Evolutionary conservation across 2,329 filamentous ascomycete species (phyloP).

Genomic region (Paecilomyces formosus): DNA sequence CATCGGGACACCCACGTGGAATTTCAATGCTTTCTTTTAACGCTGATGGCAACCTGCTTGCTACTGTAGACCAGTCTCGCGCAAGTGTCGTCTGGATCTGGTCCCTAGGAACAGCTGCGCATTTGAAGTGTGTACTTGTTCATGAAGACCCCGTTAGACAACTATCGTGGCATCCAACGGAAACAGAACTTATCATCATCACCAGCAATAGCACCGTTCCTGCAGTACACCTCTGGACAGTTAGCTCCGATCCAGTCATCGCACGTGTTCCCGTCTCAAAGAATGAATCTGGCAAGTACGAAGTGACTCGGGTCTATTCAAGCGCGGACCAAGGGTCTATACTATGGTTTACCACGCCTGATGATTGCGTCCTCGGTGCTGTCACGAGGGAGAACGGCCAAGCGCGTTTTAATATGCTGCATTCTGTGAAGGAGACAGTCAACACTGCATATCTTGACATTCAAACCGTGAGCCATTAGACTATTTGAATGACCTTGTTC

Average conservation of each 20-base stretch:
- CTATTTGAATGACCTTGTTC: neutral
- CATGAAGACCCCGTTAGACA: constrained; percentile 36
- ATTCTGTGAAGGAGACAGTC: constrained; percentile 17
- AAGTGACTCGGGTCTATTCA: constrained; percentile 22
- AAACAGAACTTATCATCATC: constrained; percentile 30
- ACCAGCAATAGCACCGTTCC: constrained; percentile 25
- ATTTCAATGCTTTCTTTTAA: constrained; percentile 35
- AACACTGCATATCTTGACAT: neutral
- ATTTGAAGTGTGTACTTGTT: constrained; percentile 29
- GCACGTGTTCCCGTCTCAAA: constrained; percentile 21
- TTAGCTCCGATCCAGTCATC: constrained; percentile 20
- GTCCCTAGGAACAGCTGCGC: constrained; percentile 23
- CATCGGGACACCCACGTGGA: constrained; percentile 23
- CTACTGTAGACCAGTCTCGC: constrained; percentile 31
- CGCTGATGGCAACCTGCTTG: constrained; percentile 26
- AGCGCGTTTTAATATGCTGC: constrained; percentile 19
- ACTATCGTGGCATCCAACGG: constrained; percentile 31
- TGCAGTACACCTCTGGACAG: constrained; percentile 27
- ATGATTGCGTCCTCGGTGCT: constrained; percentile 27
- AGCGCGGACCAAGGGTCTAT: constrained; percentile 13
- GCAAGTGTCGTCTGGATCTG: constrained; percentile 41
- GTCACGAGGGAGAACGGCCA: constrained; percentile 14
- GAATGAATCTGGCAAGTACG: constrained; percentile 28
- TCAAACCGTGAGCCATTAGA: neutral
- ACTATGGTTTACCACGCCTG: constrained; percentile 29